These are phyloP conservation scores for Aspergillus sclerotioniger DNA, from an alignment of 495 filamentous ascomycete species.

Conservation along the genomic window DNA sequence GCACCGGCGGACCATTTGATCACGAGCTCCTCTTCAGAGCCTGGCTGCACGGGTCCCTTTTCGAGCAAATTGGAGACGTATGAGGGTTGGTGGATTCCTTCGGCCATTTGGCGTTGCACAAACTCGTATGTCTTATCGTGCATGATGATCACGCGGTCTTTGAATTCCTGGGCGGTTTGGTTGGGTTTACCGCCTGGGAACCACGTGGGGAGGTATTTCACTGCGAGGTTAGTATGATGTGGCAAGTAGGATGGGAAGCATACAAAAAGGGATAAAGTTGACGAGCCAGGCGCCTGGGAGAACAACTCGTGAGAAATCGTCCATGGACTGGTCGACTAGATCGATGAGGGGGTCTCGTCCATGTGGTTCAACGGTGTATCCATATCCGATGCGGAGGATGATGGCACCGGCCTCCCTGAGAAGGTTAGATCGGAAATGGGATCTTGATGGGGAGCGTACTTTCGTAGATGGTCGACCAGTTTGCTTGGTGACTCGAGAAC, in stretches of 20 bases:
- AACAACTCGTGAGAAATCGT: constrained; percentile 34
- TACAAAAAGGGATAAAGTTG: constrained; percentile 33
- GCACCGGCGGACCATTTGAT: constrained; percentile 44
- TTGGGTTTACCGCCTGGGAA: constrained; percentile 52
- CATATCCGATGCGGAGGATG: constrained; percentile 47
- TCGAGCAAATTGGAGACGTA: constrained; percentile 39
- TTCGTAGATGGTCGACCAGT: background rate
- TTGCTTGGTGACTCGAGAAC: no score
- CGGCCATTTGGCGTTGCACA: constrained; percentile 41
- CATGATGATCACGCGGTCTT: constrained; percentile 20
- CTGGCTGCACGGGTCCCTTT: constrained; percentile 9
- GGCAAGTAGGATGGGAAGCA: background rate
- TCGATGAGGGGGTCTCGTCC: constrained; percentile 40
- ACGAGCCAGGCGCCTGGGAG: constrained; percentile 43
- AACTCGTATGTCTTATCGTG: constrained; percentile 42
- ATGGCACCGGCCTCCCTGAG: constrained; percentile 35
- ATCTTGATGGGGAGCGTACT: constrained; percentile 13
- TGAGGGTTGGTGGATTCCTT: constrained; percentile 32
- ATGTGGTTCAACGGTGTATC: constrained; percentile 43
- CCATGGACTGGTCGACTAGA: constrained; percentile 34
- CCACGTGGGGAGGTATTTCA: constrained; percentile 47
- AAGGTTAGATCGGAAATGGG: no score
- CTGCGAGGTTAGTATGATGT: constrained; percentile 14
- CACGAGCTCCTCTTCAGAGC: constrained; percentile 25
- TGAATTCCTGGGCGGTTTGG: constrained; percentile 35